phyloP scores from a whole-genome alignment of 1,139 yeast species.

The Geotrichum bryndzae region DNA sequence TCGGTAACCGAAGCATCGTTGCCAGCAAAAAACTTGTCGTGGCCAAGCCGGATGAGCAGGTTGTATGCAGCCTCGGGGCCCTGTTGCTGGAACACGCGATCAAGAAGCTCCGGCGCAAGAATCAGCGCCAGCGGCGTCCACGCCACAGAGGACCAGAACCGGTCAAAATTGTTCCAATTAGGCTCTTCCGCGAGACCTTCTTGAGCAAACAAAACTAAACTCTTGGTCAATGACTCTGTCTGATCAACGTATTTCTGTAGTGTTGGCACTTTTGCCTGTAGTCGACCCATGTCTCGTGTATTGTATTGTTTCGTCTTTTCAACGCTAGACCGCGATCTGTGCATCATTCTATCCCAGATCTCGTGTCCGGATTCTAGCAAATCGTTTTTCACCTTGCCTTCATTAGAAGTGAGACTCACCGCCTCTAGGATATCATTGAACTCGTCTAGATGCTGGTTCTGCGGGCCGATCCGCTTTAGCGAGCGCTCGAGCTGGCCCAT shows the following conservation, averaged over 20 bases:
- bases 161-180: slow-evolving; percentile 4
- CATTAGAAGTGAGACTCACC: neutral
- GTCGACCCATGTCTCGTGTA: neutral
- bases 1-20: slow-evolving; percentile 7
- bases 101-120: slow-evolving; percentile 6
- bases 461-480: neutral
- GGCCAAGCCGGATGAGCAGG: neutral
- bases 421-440: neutral
- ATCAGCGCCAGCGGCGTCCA: slow-evolving; percentile 1
- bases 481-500: neutral
- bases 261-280: neutral
- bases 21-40: neutral
- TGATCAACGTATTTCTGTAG: neutral
- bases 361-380: neutral
- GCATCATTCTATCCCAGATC: neutral
- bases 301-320: neutral
- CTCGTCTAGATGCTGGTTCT: neutral
- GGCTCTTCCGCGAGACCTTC: neutral
- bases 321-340: neutral
- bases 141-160: slow-evolving; percentile 9
- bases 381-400: neutral
- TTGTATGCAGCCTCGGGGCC: neutral
- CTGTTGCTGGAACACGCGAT: neutral
- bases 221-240: neutral
- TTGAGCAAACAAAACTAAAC: neutral